phyloP scores from a whole-genome alignment of 768 basidiomycete genomes.

The Boletellus ananiceps region DNA sequence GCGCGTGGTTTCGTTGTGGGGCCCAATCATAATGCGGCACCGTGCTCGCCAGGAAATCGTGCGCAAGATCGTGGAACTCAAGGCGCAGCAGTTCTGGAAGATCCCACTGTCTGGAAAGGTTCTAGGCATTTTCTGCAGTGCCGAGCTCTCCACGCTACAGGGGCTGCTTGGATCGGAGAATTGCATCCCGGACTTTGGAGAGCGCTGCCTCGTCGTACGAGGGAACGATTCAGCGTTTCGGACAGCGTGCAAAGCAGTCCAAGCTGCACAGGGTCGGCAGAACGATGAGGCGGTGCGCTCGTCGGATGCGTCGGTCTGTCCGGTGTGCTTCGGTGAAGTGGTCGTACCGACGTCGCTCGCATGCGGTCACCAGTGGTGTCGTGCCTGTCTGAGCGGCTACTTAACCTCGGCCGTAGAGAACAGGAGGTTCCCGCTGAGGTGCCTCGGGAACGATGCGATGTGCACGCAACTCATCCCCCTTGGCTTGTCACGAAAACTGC shows the following conservation, averaged over 20 bases:
- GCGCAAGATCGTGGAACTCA: constrained; percentile 41
- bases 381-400: constrained; percentile 55
- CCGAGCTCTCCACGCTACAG: constrained; percentile 44
- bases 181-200: constrained; percentile 43
- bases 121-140: constrained; percentile 43
- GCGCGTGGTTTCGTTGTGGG: constrained; percentile 52
- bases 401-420: constrained; percentile 53
- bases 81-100: constrained; percentile 36
- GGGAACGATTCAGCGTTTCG: constrained; percentile 42
- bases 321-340: constrained; percentile 63
- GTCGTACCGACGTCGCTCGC: constrained; percentile 47
- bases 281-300: constrained; percentile 22
- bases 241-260: constrained; percentile 38
- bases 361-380: constrained; percentile 71
- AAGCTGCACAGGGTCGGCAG: constrained; percentile 33
- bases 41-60: constrained; percentile 44
- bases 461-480: constrained; percentile 59
- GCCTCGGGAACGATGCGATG: constrained; percentile 59
- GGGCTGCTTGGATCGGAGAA: constrained; percentile 53
- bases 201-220: constrained; percentile 46
- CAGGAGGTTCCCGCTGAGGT: constrained; percentile 64
- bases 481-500: constrained; percentile 42
- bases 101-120: constrained; percentile 47
- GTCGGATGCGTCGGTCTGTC: constrained; percentile 40
- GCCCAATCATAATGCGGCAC: constrained; percentile 39